Base-by-base conservation (phyloP, 257 asterid genomes). In the Thymus quinquecostatus region DNA sequence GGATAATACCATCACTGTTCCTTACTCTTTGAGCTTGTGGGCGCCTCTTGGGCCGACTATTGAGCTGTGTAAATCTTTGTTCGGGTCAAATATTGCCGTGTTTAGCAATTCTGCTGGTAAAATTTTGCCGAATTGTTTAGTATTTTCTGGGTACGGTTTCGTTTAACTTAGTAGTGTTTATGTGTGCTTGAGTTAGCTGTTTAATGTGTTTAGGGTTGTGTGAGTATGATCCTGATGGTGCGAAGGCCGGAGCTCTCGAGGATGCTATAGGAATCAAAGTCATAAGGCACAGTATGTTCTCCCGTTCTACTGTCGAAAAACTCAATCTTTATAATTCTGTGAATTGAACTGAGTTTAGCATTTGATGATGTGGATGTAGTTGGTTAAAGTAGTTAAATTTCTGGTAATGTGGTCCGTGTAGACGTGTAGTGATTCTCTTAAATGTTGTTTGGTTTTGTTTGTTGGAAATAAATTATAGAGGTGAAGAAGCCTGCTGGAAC, bases 31-130 rank as follows among this genome's bases (percentile, higher is more conserved):
- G 86, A 80, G 85, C 76, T 82, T 90, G 89, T 95, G 99, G 99
- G 66, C 84, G 56, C 96, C 97, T 58, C 92, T 95, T 49, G 82
- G 49, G 51, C 76, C 92, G 10, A 83, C 98, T 10, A 29, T 95
- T 6, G 80, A 86, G 60, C 90, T 75, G 58, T 95, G 99, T 73
- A 95, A 90, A 88, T 79, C 86, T 21, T 64, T 82, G 34, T 92
- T 95, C 71, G 97, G 97, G 40, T 77, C 85, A 60, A 83, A 92
- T 70, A 78, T 92, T 29, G 99, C 96, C 0, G 89, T 95, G 5
- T 89, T 87, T 72, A 95, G 98, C 76, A 95, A 95, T 77, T 95
- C 99, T 41, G 98, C 97, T 0, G 98, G 99, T 92, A 88, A 21
- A 21, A 75, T 45, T 53, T 65, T 48, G 27, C 3, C 54, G 55